Evolutionary conservation across 1,284 basidiomycete species (phyloP), one percentile per base, ranked within the genome.

Genomic region (Leccinum griseonigrum): DNA sequence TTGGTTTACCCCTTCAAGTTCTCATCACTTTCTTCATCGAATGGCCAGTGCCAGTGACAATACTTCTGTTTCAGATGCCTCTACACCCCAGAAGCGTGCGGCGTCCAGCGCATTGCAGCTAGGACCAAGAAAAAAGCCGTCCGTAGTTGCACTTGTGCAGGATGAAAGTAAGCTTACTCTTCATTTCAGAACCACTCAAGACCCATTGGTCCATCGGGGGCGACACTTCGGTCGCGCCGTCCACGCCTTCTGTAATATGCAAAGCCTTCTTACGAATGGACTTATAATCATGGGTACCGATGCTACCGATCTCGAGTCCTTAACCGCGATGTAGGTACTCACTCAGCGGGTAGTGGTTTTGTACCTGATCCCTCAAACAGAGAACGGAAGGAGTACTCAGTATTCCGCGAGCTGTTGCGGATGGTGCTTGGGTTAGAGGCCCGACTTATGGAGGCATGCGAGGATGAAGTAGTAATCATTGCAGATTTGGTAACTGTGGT

Each of bases 201-300:
- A 46, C n/a, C 43, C 43, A 4, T 46, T 46, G n/a, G 43, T 46
- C 43, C 43, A 65, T 29, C 57, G 59, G 18, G 50, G 65, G 2
- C 18, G 7, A 26, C 65, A 66, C 29, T 66, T 66, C 10, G 51
- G 65, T 7, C 18, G 57, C 14, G 36, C 53, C 0, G 48, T 65
- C 3, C 61, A 63, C 50, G 43, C 43, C 3, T 46, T 46, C 43
- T 46, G 43, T 8, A 46, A 46, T 18, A 10, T 18, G n/a, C 43
- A 56, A 18, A 54, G 29, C 31, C 51, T 52, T 32, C 28, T 31
- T 28, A 4, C n/a, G 29, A 52, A 52, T 32, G 51, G 51, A 5
- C 51, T 52, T 4, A 31, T 52, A 32, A 31, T 14, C 16, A 52
- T 52, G 51, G 51, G 51, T 32, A 32, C 14, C 16, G 51, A 52